phyloP scores from a whole-genome alignment of 129 eudicot genomes.

The Silybum marianum region DNA sequence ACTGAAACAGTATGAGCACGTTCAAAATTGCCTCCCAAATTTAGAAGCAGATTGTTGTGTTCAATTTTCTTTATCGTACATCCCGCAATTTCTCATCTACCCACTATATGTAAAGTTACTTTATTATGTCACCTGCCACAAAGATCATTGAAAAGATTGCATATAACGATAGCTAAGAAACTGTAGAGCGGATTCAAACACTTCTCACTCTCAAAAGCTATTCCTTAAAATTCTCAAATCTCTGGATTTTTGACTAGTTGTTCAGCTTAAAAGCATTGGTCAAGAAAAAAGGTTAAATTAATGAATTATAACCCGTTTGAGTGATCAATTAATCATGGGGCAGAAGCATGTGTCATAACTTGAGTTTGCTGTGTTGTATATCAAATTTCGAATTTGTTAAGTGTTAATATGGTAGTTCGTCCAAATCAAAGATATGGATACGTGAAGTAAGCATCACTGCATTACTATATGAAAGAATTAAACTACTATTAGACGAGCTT shows the following conservation, averaged over 20 bases:
- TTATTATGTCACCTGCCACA: background rate
- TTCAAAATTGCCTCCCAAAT: background rate
- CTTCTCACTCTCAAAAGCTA: background rate
- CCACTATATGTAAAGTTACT: background rate
- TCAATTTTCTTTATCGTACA: background rate
- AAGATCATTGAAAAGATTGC: background rate
- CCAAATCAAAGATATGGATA: background rate
- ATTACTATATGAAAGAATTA: no score
- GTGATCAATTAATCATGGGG: background rate
- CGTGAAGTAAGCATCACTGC: background rate
- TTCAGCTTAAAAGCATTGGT: no score
- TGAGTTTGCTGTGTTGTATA: background rate
- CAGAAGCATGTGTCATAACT: background rate
- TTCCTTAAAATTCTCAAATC: slow-evolving; percentile 1
- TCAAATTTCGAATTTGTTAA: background rate
- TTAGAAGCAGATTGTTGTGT: background rate
- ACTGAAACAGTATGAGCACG: background rate
- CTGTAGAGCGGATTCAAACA: background rate
- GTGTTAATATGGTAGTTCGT: background rate
- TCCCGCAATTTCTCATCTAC: background rate
- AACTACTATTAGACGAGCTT: background rate
- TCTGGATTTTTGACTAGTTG: background rate
- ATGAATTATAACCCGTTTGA: background rate
- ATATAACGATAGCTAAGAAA: background rate
- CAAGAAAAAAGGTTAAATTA: background rate